Evolutionary conservation across 768 basidiomycete species (phyloP).

Genomic region (Pleurotus tuoliensis): DNA sequence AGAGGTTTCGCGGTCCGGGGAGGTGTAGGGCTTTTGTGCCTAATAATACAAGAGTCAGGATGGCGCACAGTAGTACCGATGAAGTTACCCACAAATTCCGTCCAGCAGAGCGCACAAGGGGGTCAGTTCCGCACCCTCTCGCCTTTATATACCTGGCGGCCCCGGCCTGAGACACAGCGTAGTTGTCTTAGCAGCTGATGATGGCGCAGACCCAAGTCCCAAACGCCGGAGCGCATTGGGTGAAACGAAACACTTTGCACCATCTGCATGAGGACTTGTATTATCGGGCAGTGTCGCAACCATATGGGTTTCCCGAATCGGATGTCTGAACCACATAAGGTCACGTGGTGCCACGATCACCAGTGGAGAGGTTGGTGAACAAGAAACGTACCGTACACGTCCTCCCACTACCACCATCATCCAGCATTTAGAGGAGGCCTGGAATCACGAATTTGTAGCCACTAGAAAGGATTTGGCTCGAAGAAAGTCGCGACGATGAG

Average conservation of each 20-base stretch:
- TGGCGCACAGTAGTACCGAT: neutral
- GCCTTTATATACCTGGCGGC: neutral
- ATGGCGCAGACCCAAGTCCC: neutral
- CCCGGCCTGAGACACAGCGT: neutral
- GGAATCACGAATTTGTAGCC: neutral
- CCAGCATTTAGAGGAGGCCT: neutral
- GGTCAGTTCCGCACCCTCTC: neutral
- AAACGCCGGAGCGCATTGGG: neutral
- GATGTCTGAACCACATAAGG: too few species aligned
- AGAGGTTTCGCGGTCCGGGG: neutral
- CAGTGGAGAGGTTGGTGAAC: neutral
- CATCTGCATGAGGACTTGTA: too few species aligned
- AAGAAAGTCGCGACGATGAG: neutral
- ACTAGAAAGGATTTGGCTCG: neutral
- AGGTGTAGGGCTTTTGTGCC: conserved; percentile 5
- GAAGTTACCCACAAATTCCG: conserved; percentile 3
- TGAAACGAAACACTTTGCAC: neutral
- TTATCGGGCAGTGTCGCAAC: too few species aligned
- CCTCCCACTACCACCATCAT: neutral
- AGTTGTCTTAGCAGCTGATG: conserved; percentile 7
- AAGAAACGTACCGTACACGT: neutral
- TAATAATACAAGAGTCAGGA: neutral
- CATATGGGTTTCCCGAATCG: too few species aligned
- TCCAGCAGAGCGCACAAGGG: conserved; percentile 9
- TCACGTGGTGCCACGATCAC: conserved; percentile 6